A percentile compares a stretch with the other conserved stretches of the same genome.
Conservation (phyloP, 768 basidiomycete species). For the Steccherinum ochraceum region DNA sequence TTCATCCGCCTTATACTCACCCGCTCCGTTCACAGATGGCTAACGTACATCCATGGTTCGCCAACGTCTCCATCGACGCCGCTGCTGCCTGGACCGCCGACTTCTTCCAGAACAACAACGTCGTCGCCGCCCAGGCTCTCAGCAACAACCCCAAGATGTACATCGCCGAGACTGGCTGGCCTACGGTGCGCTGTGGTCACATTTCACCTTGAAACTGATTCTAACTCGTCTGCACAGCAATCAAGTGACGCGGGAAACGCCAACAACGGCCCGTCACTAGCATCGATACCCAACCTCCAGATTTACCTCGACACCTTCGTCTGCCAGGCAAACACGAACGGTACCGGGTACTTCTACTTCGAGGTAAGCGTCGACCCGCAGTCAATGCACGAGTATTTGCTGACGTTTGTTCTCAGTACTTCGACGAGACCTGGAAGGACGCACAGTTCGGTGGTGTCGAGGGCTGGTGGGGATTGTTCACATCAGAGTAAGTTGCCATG, state of each 20-base stretch:
- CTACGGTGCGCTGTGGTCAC: conserved; percentile 47
- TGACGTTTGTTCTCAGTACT: conserved; percentile 38
- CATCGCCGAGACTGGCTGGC: conserved; percentile 94
- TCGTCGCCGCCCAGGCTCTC: conserved; percentile 45
- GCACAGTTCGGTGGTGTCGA: conserved; percentile 76
- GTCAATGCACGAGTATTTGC: conserved; percentile 3
- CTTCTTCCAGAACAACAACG: conserved; percentile 71
- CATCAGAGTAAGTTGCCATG: conserved; percentile 39
- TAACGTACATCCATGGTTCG: conserved; percentile 95
- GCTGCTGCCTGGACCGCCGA: conserved; percentile 77
- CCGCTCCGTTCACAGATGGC: conserved; percentile 64
- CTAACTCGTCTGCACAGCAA: conserved; percentile 8
- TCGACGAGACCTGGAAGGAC: conserved; percentile 60
- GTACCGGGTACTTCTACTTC: conserved; percentile 85
- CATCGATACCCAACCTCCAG: conserved; percentile 63
- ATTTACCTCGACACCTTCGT: conserved; percentile 82
- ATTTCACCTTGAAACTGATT: too few species aligned
- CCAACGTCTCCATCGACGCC: conserved; percentile 56
- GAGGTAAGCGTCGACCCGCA: conserved; percentile 38
- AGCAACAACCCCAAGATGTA: conserved; percentile 76
- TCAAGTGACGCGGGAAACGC: conserved; percentile 53
- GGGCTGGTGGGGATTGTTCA: conserved; percentile 64
- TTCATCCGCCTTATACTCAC: background rate
- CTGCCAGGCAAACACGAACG: conserved; percentile 78
- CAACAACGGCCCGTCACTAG: conserved; percentile 62